A percentile compares a stretch with the other conserved stretches of the same genome.
Evolutionary conservation across 2,329 filamentous ascomycete genomes (phyloP).

Genomic region (Fusarium sterilihyphosum): DNA sequence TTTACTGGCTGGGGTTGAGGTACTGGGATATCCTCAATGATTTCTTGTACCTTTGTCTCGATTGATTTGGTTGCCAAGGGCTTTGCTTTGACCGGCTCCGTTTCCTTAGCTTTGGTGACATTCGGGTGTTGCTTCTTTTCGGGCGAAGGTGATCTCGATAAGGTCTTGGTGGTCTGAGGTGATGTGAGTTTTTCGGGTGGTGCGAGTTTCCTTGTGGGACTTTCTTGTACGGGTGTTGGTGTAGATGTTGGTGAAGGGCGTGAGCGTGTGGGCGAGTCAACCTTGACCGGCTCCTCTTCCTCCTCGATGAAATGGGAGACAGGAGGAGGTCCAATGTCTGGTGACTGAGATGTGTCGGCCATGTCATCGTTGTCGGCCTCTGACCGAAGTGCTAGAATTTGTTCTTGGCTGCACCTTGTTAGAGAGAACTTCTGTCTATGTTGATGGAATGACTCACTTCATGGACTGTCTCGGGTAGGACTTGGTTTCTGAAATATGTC

Average conservation of each 20-base stretch:
- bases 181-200: constrained; percentile 47
- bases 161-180: constrained; percentile 37
- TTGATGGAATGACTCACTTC: constrained; percentile 62
- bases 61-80: constrained; percentile 4
- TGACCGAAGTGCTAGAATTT: constrained; percentile 68
- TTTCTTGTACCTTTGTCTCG: constrained; percentile 4
- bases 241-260: constrained; percentile 13
- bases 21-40: constrained; percentile 15
- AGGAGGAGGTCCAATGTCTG: constrained; percentile 73
- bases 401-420: constrained; percentile 61
- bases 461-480: constrained; percentile 73
- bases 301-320: constrained; percentile 68
- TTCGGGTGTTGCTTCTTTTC: constrained; percentile 40
- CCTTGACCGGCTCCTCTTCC: constrained; percentile 64
- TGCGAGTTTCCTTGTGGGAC: constrained; percentile 42
- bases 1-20: constrained; percentile 49
- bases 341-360: constrained; percentile 67
- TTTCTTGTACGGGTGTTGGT: constrained; percentile 25
- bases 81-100: background rate
- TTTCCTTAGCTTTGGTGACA: background rate
- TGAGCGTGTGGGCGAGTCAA: constrained; percentile 57
- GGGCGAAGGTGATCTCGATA: constrained; percentile 39
- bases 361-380: constrained; percentile 58
- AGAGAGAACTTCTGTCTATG: constrained; percentile 33
- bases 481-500: constrained; percentile 74